phyloP scores from a whole-genome alignment of 768 basidiomycete species.

The Suillus sp. region DNA sequence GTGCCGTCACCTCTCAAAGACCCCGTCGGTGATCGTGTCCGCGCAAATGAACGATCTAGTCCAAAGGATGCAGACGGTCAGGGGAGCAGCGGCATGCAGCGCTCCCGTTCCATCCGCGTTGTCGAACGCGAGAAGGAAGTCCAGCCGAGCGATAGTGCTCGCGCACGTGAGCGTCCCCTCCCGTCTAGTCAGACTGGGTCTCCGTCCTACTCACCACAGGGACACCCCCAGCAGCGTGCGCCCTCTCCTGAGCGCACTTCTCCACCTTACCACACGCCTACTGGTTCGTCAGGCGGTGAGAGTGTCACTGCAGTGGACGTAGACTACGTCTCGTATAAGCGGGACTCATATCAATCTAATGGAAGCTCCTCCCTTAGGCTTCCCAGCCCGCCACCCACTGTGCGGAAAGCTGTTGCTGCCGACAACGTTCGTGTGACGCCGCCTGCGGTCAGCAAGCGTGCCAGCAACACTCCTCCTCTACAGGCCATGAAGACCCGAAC shows the following conservation, averaged over 20 bases:
- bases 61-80: constrained; percentile 55
- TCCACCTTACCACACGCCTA: constrained; percentile 50
- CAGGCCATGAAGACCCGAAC: constrained; percentile 56
- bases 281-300: constrained; percentile 50
- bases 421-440: constrained; percentile 36
- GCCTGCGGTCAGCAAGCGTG: constrained; percentile 39
- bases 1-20: constrained; percentile 50
- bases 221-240: constrained; percentile 39
- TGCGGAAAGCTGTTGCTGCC: constrained; percentile 27
- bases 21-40: constrained; percentile 55
- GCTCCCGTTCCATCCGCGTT: constrained; percentile 36
- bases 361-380: constrained; percentile 29
- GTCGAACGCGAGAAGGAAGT: constrained; percentile 48
- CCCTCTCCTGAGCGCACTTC: constrained; percentile 59
- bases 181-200: constrained; percentile 39
- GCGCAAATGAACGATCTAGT: constrained; percentile 53
- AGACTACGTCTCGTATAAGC: constrained; percentile 47
- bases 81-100: constrained; percentile 25
- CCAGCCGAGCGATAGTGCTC: constrained; percentile 29
- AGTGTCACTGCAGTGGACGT: constrained; percentile 37
- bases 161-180: constrained; percentile 29
- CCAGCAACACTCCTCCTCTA: constrained; percentile 57
- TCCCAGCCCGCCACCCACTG: constrained; percentile 30
- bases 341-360: constrained; percentile 43
- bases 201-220: constrained; percentile 45